These are phyloP conservation scores for Colletotrichum musae DNA, from an alignment of 2,329 filamentous ascomycete genomes.

Conservation along the genomic window DNA sequence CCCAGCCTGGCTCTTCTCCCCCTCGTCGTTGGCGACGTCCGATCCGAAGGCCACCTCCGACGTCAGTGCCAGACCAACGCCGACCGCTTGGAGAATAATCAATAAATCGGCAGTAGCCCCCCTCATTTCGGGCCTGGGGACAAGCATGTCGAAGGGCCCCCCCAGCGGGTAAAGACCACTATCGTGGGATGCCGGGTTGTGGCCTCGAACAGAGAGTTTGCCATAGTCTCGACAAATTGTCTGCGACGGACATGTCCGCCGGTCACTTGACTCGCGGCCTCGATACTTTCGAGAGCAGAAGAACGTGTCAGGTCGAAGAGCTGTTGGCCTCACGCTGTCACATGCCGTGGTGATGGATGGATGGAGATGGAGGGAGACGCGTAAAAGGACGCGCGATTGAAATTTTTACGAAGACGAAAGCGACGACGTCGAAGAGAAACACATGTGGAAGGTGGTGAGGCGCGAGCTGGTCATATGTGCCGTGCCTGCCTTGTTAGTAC, in stretches of 20 bases:
- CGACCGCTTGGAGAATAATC: background rate
- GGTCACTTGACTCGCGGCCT: constrained; percentile 4
- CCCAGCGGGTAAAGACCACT: too few species aligned
- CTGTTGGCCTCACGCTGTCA: background rate
- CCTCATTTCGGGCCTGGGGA: background rate
- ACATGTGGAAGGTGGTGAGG: background rate
- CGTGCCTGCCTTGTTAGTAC: background rate
- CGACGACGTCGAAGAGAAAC: background rate
- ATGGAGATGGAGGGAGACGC: background rate
- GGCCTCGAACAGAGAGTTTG: background rate
- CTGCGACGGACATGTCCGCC: background rate
- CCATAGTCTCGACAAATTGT: too few species aligned
- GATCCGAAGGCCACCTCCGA: constrained; percentile 5
- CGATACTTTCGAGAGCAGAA: background rate
- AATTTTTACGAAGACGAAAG: background rate
- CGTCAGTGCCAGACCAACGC: background rate
- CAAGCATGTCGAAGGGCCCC: too few species aligned
- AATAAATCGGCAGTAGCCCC: background rate
- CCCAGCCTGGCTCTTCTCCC: background rate
- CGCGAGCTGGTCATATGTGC: background rate
- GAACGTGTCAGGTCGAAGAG: background rate
- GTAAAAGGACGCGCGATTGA: too few species aligned
- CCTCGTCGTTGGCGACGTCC: constrained; percentile 3
- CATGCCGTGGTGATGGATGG: background rate
- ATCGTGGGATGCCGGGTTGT: background rate